These are phyloP conservation scores for Neckera pumila DNA, from an alignment of 225 moss, liverwort and hornwort genomes.

Conservation along the genomic window DNA sequence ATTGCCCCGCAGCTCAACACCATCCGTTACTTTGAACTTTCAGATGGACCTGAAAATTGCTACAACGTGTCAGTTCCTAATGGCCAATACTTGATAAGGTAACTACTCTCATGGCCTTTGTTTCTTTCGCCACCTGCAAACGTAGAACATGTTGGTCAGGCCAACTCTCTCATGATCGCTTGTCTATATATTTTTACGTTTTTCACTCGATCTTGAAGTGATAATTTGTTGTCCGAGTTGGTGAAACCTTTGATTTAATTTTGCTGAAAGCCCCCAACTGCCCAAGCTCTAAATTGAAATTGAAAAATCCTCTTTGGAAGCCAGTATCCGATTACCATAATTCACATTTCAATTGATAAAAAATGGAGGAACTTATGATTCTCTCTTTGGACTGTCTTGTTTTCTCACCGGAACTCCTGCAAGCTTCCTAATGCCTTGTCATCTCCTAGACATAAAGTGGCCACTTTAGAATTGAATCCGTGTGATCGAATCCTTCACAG, in stretches of 20 bases:
- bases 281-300: neutral
- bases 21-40: slow-evolving; percentile 60
- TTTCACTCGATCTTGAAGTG: neutral
- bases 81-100: slow-evolving; percentile 62
- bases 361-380: neutral
- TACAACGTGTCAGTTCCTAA: slow-evolving; percentile 60
- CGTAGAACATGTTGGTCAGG: neutral
- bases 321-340: neutral
- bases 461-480: neutral
- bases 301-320: neutral
- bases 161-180: neutral
- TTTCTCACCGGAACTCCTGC: neutral
- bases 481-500: neutral
- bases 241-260: neutral
- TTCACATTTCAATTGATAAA: neutral
- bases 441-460: neutral
- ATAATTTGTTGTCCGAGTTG: neutral
- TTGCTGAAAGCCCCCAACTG: neutral
- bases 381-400: neutral
- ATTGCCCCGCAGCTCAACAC: slow-evolving; percentile 40
- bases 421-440: neutral
- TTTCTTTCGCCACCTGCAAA: neutral
- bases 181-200: neutral
- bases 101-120: neutral
- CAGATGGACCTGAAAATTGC: slow-evolving; percentile 82